Evolutionary conservation across 768 basidiomycete species (phyloP).

Genomic region (Suillus placidus): DNA sequence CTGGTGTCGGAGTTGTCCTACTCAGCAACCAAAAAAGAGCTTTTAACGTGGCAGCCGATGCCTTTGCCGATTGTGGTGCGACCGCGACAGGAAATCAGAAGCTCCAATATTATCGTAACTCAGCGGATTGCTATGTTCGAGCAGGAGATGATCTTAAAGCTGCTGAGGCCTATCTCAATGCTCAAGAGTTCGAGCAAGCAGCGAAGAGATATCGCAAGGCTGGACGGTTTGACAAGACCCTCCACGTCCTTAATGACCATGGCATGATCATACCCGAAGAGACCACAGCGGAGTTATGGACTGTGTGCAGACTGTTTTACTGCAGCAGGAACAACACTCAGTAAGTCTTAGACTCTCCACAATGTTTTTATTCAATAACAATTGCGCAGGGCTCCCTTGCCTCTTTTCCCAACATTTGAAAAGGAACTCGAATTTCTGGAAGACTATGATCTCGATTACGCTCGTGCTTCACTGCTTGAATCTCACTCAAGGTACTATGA

Average conservation of each 20-base stretch:
- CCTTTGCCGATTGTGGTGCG: constrained; percentile 48
- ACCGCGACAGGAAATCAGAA: constrained; percentile 34
- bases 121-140: constrained; percentile 50
- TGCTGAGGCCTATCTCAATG: constrained; percentile 45
- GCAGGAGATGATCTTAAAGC: constrained; percentile 45
- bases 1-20: constrained; percentile 28
- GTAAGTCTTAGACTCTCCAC: constrained; percentile 21
- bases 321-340: constrained; percentile 36
- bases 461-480: constrained; percentile 48
- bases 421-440: constrained; percentile 61
- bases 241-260: constrained; percentile 45
- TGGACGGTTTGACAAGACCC: constrained; percentile 55
- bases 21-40: constrained; percentile 34
- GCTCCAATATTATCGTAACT: constrained; percentile 42
- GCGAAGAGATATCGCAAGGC: constrained; percentile 52
- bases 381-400: constrained; percentile 45
- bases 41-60: constrained; percentile 49
- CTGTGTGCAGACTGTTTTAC: constrained; percentile 50
- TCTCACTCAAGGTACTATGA: constrained; percentile 45
- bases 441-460: constrained; percentile 52
- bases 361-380: background rate
- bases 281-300: constrained; percentile 41
- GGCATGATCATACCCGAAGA: constrained; percentile 31
- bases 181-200: constrained; percentile 45
- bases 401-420: constrained; percentile 52